Evolutionary conservation across 768 basidiomycete species (phyloP), one percentile per base, ranked within the genome.

Genomic region (Serendipita sp.): DNA sequence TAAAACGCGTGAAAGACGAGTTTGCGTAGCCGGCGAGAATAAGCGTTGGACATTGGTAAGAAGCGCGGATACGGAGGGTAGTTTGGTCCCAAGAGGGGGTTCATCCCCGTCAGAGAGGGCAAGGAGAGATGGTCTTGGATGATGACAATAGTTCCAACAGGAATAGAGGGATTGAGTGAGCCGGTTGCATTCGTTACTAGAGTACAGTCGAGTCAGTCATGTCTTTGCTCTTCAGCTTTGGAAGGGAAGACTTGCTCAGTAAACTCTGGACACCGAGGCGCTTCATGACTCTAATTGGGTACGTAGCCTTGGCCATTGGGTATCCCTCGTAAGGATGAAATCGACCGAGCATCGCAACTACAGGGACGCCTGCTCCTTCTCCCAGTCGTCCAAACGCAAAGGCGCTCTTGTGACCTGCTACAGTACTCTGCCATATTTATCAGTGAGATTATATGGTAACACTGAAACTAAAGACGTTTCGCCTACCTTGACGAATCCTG

Each of bases 181-280:
- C 92, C 92, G 16, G 90, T 82, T 10, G 92, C 92, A 73, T 94
- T 95, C 45, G 92, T 94, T 54, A 93, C 89, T 92, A 69, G 28
- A 18, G 65, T 32, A 24, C 35, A 62, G 13, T 11, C n/a, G 13
- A 28, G 35, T 15, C 48, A 51, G 48, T 51, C 7, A 51, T 11
- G 45, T 24, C 24, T 13, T 41, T 41, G 38, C 7, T 24, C 7
- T 7, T 24, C 48, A 41, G 11, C 28, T 32, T 37, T n/a, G 46
- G 45, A 30, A 35, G 7, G 18, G 38, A 46, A 0, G 32, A 75
- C 86, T 65, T 69, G 91, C 90, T 84, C 68, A 93, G 86, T 65
- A 91, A 73, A 67, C 86, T 77, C 69, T 83, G 81, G 47, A 90
- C 80, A 2, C 92, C 92, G 30, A 94, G 75, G 68, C 77, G 78